Base-by-base conservation (phyloP, 148 eudicot genomes). In the Fagopyrum tataricum region DNA sequence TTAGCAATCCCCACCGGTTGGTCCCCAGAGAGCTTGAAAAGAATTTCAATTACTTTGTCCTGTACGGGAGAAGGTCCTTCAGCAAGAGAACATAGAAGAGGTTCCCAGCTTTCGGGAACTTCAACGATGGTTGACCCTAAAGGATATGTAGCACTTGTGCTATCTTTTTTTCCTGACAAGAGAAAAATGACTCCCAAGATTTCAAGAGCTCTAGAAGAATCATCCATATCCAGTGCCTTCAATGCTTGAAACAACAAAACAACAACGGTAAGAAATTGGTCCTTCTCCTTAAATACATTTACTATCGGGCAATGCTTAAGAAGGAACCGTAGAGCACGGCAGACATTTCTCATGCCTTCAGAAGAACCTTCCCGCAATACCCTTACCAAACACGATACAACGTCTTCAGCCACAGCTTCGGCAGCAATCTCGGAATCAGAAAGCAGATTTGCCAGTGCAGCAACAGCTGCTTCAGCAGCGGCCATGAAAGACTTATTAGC, bases 371-470 rank as follows among this genome's bases (percentile, higher is more conserved):
- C 90, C 37, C 86, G 82, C 70, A 91, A 67, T 37, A 89, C 88
- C 72, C 87, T 86, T 52, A 81, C 85, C 77, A 89, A 79, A 70
- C 95, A 84, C 67, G 90, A 82, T 76, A 87, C 92, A 71, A 91
- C 84, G 78, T 91, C 95, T 85, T 89, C 97, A 2, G 85, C 85
- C 56, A 91, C 74, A 7, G 92, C 92, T 78, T 84, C 94, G 56
- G 91, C 83, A 77, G 92, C 94, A 72, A 89, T 82, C 78, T 83
- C 78, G 9, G 86, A 74, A 85, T 89, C 87, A 15, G 87, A 84
- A 67, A 91, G 84, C 68, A 91, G 82, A 85, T 91, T 91, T 74
- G 95, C 94, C 77, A 91, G 79, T 37, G 97, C 89, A 81, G 90
- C 85, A 77, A 89, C 82, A 21, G 97, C 95, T 78, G 87, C 87